Evolutionary conservation across 305 asterid species (phyloP).

Genomic region (Striga hermonthica): DNA sequence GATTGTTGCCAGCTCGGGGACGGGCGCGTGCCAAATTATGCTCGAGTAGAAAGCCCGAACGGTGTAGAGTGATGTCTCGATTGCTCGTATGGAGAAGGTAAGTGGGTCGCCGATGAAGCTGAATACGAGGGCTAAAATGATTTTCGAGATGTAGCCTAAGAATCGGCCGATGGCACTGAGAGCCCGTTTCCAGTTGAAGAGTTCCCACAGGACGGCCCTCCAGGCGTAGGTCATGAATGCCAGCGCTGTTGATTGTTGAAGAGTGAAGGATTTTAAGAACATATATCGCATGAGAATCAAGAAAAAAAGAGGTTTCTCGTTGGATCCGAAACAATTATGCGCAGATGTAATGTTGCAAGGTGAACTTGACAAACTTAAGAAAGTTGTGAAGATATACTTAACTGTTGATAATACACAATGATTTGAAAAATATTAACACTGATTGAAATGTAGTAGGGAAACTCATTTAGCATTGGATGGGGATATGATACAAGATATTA

Average conservation of each 20-base stretch:
- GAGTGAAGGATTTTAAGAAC: too few relatives aligned
- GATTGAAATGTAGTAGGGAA: too few relatives aligned
- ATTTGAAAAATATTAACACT: too few relatives aligned
- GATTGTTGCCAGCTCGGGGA: slow-evolving; percentile 60
- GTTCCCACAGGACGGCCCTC: slow-evolving; percentile 92
- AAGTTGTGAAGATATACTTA: too few relatives aligned
- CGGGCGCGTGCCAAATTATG: slow-evolving; percentile 67
- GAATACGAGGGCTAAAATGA: slow-evolving; percentile 50
- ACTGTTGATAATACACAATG: too few relatives aligned
- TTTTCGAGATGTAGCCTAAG: slow-evolving; percentile 48
- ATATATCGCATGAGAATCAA: too few relatives aligned
- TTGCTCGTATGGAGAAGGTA: slow-evolving; percentile 48
- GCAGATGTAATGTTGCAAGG: too few relatives aligned
- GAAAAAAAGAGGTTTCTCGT: too few relatives aligned
- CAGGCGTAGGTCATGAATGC: slow-evolving; percentile 70
- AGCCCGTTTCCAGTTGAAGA: slow-evolving; percentile 65
- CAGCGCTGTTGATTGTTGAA: slow-evolving; percentile 39
- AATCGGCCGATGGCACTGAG: slow-evolving; percentile 34
- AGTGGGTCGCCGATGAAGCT: slow-evolving; percentile 62
- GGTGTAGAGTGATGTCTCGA: slow-evolving; percentile 54
- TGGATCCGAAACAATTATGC: too few relatives aligned
- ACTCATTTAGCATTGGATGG: too few relatives aligned
- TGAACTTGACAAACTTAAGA: too few relatives aligned
- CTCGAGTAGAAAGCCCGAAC: slow-evolving; percentile 73
- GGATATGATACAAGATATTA: too few relatives aligned